Evolutionary conservation across 1,284 basidiomycete genomes (phyloP), one percentile per base, ranked within the genome.

Genomic region (Fistulina hepatica): DNA sequence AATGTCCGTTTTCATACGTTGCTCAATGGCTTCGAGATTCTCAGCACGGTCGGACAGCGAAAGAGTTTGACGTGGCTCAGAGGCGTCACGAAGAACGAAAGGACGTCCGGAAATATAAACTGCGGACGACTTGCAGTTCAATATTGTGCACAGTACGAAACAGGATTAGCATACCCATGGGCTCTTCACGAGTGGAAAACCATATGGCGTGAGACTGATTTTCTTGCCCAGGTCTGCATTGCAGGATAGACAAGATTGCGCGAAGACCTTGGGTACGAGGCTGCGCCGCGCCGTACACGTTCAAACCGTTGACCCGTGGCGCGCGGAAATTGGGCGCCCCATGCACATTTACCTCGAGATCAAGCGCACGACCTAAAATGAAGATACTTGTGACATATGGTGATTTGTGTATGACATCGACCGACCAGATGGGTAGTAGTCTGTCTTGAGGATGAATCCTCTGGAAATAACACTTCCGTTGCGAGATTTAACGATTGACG

Each of bases 251-350:
- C 4, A 99, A 66, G 37, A 98, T 90, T 1, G 91, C 92, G 42
- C 90, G 75, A 11, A 99, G 68, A 13, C 95, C 95, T 45, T 92
- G 82, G 0, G 90, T 79, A 4, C 93, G 90, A 10, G 95, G 95
- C 56, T 98, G 95, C 2, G 95, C 95, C 6, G 82, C 84, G 13
- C 91, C 93, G 55, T 84, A 95, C 2, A 97, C 88, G 47, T 92
- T 91, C 34, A 94, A 67, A 45, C 75, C 73, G 28, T 76, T 79
- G 34, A 77, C 71, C 39, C 76, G 67, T 16, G 82, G 81, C 33
- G 85, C 79, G 44, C 95, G 73, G 55, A 98, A 97, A 61, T 97
- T 97, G 3, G 94, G 93, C 15, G 94, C 94, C 24, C 95, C 95
- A 54, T 86, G 81, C 3, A 99, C 72, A 44, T 86, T 90, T 26